Evolutionary conservation across 106 monocot genomes (phyloP).

Genomic region (Triglochin maritima): DNA sequence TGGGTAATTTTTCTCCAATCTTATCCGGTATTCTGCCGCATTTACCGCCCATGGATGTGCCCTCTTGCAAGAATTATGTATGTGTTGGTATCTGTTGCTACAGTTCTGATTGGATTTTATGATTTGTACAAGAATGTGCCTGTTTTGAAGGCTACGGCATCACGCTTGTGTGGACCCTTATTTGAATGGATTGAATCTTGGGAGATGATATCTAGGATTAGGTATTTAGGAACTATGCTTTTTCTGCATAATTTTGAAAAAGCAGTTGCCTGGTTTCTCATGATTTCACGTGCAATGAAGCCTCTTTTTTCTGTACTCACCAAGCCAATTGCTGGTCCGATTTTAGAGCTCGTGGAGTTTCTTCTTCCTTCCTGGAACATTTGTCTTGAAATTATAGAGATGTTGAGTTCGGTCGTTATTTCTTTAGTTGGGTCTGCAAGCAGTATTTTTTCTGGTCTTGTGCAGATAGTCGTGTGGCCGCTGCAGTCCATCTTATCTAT

Average conservation of each 20-base stretch:
- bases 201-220: slow-evolving; percentile 96
- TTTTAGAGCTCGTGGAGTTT: slow-evolving; percentile 51
- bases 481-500: slow-evolving; percentile 40
- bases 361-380: slow-evolving; percentile 54
- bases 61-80: slow-evolving; percentile 70
- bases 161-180: slow-evolving; percentile 75
- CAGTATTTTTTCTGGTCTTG: slow-evolving; percentile 17
- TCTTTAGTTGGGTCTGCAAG: slow-evolving; percentile 40
- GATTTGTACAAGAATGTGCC: slow-evolving; percentile 97
- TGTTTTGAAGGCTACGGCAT: slow-evolving; percentile 69
- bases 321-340: slow-evolving; percentile 53
- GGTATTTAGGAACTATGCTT: slow-evolving; percentile 88
- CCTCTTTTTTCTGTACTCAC: slow-evolving; percentile 54
- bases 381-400: slow-evolving; percentile 41
- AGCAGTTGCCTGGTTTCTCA: slow-evolving; percentile 67
- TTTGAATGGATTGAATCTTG: slow-evolving; percentile 93
- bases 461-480: slow-evolving; percentile 72
- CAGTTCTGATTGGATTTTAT: slow-evolving; percentile 97
- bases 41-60: slow-evolving; percentile 98
- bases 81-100: slow-evolving; percentile 59
- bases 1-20: slow-evolving; percentile 98
- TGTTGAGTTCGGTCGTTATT: slow-evolving; percentile 37
- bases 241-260: slow-evolving; percentile 95
- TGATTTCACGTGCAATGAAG: slow-evolving; percentile 35
- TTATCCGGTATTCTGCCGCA: slow-evolving; percentile 76